Evolutionary conservation across 768 basidiomycete genomes (phyloP).

Genomic region (Rhizopogon vulgaris): DNA sequence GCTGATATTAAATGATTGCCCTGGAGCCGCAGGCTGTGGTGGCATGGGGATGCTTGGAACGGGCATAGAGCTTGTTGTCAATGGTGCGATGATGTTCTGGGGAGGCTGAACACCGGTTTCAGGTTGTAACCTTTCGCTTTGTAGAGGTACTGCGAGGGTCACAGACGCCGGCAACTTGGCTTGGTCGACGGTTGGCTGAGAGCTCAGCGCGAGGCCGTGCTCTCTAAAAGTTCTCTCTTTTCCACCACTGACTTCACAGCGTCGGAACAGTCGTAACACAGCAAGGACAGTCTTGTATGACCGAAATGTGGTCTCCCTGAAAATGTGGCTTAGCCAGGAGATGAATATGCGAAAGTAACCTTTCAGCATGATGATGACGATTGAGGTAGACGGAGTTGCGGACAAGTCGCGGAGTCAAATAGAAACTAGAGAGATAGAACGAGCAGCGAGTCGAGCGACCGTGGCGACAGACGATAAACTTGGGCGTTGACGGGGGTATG

Average conservation of each 20-base stretch:
- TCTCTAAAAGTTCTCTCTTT: not conserved
- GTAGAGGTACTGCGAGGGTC: not conserved
- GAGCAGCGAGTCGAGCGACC: no score
- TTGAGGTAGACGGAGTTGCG: not conserved
- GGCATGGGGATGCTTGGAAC: not conserved
- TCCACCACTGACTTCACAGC: not conserved
- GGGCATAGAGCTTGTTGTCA: not conserved
- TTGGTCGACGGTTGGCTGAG: not conserved
- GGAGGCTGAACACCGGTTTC: not conserved
- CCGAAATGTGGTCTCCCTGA: not conserved
- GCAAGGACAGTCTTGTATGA: not conserved
- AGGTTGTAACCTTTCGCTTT: not conserved
- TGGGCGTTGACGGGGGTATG: no score
- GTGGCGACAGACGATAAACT: no score
- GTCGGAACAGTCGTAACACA: not conserved
- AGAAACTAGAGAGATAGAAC: no score
- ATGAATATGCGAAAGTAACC: not conserved
- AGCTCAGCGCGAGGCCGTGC: not conserved
- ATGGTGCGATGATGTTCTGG: not conserved
- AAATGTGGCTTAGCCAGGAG: not conserved
- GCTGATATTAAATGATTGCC: not conserved
- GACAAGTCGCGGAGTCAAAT: no score
- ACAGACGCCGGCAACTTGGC: not conserved
- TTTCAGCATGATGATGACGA: not conserved
- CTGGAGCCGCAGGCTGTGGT: not conserved